phyloP scores from a whole-genome alignment of 768 basidiomycete species.

The Russula foetens region DNA sequence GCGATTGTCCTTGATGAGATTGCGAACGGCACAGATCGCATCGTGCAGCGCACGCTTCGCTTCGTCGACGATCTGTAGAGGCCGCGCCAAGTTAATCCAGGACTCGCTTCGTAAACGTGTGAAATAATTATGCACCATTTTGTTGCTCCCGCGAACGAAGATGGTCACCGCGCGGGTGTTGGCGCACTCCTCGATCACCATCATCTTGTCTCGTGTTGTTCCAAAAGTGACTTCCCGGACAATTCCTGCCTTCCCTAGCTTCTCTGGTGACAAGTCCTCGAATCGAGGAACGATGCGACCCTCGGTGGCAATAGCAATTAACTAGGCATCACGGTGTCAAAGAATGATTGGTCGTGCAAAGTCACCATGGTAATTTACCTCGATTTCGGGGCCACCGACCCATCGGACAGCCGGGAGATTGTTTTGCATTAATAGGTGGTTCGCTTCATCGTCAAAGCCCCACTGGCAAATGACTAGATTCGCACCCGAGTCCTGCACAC shows the following conservation, averaged over 20 bases:
- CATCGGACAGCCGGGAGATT: constrained; percentile 95
- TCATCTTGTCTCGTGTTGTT: constrained; percentile 98
- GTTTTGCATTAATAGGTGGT: constrained; percentile 96
- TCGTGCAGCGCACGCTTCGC: constrained; percentile 97
- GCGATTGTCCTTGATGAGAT: constrained; percentile 89
- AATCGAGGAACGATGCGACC: constrained; percentile 98
- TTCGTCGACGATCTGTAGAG: constrained; percentile 88
- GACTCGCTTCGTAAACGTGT: neutral
- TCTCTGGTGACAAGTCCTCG: constrained; percentile 86
- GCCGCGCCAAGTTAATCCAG: neutral
- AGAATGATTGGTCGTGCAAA: neutral
- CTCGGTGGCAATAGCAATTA: constrained; percentile 97
- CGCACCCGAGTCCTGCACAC: constrained; percentile 93
- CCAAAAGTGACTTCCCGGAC: constrained; percentile 95
- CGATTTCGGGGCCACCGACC: constrained; percentile 99
- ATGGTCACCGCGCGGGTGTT: constrained; percentile 95
- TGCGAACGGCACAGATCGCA: constrained; percentile 94
- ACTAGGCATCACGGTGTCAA: constrained; percentile 35
- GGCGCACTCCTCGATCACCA: constrained; percentile 97
- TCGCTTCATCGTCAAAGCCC: constrained; percentile 99
- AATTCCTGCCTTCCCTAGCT: constrained; percentile 88
- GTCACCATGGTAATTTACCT: constrained; percentile 42
- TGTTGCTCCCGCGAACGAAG: constrained; percentile 96
- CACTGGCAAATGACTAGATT: constrained; percentile 99
- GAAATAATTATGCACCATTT: constrained; percentile 64